Percentiles rank a stretch among this genome's conserved stretches.
These are phyloP conservation scores for Avena sativa DNA, from an alignment of 176 grass and related monocot species.

Conservation along the genomic window DNA sequence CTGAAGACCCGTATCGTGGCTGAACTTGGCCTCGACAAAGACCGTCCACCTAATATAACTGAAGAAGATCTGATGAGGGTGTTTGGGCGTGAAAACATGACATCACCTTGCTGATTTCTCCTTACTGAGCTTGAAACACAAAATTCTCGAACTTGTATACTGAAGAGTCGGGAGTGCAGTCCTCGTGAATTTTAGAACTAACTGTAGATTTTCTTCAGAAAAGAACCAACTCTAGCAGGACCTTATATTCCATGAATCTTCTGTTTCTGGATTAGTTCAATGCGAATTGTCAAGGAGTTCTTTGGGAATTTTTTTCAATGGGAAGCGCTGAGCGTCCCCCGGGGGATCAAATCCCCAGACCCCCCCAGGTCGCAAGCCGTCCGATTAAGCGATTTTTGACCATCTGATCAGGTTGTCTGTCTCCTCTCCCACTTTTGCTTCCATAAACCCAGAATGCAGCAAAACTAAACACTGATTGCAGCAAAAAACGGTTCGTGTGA, in stretches of 20 bases:
- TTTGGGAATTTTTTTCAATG: too few relatives aligned
- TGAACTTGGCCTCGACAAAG: constrained; percentile 1
- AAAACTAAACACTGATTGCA: too few relatives aligned
- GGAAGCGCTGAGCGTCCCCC: too few relatives aligned
- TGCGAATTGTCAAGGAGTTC: too few relatives aligned
- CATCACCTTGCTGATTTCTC: not conserved
- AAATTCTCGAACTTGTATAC: not conserved
- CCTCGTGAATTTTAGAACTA: not conserved
- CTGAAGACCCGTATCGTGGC: not conserved
- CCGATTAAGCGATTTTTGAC: too few relatives aligned
- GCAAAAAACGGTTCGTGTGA: too few relatives aligned
- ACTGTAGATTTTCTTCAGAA: not conserved
- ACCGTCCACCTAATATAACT: not conserved
- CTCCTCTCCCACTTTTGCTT: too few relatives aligned
- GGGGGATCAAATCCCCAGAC: too few relatives aligned
- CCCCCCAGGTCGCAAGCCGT: too few relatives aligned
- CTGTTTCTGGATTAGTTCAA: too few relatives aligned
- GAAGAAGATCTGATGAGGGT: not conserved
- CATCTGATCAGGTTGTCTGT: too few relatives aligned
- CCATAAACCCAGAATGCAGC: too few relatives aligned
- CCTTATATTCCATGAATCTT: not conserved
- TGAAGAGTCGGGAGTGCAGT: not conserved
- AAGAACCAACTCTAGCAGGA: not conserved
- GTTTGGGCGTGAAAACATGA: not conserved
- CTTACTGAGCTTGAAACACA: not conserved